These are phyloP conservation scores for Zygosaccharomyces sapae DNA, from an alignment of 1,139 yeast species.

Conservation along the genomic window DNA sequence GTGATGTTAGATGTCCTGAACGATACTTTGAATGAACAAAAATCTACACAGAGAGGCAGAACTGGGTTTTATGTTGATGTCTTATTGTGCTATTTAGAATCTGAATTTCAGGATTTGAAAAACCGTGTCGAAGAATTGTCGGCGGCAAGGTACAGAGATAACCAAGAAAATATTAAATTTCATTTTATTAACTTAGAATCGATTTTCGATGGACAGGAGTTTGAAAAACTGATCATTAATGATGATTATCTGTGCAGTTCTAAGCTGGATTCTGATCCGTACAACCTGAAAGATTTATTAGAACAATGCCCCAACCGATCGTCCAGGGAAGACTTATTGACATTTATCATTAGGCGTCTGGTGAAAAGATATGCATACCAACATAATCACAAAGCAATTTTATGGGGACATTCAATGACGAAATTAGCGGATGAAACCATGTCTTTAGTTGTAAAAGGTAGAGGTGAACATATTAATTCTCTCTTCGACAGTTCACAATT, in stretches of 20 bases:
- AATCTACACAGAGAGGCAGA: slow-evolving; percentile 53
- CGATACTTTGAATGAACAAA: slow-evolving; percentile 59
- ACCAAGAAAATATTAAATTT: slow-evolving; percentile 32
- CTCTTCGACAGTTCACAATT: slow-evolving; percentile 47
- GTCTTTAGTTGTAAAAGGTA: slow-evolving; percentile 81
- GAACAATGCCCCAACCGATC: slow-evolving; percentile 46
- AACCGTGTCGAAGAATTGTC: slow-evolving; percentile 25
- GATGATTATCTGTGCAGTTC: slow-evolving; percentile 10
- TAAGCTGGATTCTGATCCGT: slow-evolving; percentile 7
- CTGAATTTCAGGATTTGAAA: slow-evolving; percentile 24
- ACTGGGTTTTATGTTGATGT: slow-evolving; percentile 65
- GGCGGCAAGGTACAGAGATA: slow-evolving; percentile 23
- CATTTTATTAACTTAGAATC: slow-evolving; percentile 42
- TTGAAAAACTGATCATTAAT: slow-evolving; percentile 18
- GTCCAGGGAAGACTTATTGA: slow-evolving; percentile 57
- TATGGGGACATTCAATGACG: slow-evolving; percentile 81
- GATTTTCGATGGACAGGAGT: slow-evolving; percentile 28
- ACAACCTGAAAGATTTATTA: slow-evolving; percentile 22
- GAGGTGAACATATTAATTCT: slow-evolving; percentile 65
- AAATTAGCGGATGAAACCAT: slow-evolving; percentile 74
- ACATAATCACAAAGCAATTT: slow-evolving; percentile 49
- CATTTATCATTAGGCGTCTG: slow-evolving; percentile 49
- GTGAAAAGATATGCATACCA: slow-evolving; percentile 47
- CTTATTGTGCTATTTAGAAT: slow-evolving; percentile 36
- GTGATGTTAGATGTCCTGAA: slow-evolving; percentile 64